These are phyloP conservation scores for Ceratocystis huliohia DNA, from an alignment of 2,329 filamentous ascomycete genomes.

Conservation along the genomic window DNA sequence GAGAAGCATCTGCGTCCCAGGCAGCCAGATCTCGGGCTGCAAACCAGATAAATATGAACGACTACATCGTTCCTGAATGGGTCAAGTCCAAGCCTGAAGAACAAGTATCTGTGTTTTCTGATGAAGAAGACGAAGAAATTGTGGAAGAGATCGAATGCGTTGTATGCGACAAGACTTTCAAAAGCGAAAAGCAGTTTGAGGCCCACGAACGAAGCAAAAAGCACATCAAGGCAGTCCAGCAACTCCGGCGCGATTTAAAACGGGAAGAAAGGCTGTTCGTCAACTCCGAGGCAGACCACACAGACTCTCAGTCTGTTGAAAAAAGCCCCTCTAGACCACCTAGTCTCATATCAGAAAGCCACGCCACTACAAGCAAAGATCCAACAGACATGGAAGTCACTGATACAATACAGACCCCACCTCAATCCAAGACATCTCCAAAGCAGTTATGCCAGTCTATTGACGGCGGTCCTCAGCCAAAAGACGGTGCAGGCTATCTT, in stretches of 20 bases:
- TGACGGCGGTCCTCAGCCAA: not conserved
- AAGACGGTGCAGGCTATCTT: not conserved
- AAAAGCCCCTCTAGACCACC: not conserved
- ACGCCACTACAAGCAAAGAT: not conserved
- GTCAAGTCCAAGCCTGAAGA: slow-evolving; percentile 53
- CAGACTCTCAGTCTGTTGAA: not conserved
- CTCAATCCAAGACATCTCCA: not conserved
- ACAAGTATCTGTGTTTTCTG: slow-evolving; percentile 29
- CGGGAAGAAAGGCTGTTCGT: slow-evolving; percentile 49
- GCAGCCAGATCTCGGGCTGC: slow-evolving; percentile 70
- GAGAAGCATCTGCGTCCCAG: slow-evolving; percentile 70
- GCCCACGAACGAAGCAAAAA: slow-evolving; percentile 96
- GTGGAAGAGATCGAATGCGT: slow-evolving; percentile 58
- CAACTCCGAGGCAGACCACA: not conserved
- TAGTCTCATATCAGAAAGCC: not conserved
- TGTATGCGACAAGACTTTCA: slow-evolving; percentile 65
- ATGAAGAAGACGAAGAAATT: slow-evolving; percentile 39
- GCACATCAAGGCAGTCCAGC: slow-evolving; percentile 73
- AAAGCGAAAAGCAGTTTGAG: slow-evolving; percentile 84
- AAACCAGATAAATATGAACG: slow-evolving; percentile 58
- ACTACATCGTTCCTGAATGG: slow-evolving; percentile 19
- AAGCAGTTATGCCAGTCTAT: not conserved
- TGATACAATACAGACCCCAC: not conserved
- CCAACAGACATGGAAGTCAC: not conserved
- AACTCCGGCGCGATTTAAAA: slow-evolving; percentile 69